phyloP scores from a whole-genome alignment of 108 stramenopile species.

The Asterionellopsis glacialis region DNA sequence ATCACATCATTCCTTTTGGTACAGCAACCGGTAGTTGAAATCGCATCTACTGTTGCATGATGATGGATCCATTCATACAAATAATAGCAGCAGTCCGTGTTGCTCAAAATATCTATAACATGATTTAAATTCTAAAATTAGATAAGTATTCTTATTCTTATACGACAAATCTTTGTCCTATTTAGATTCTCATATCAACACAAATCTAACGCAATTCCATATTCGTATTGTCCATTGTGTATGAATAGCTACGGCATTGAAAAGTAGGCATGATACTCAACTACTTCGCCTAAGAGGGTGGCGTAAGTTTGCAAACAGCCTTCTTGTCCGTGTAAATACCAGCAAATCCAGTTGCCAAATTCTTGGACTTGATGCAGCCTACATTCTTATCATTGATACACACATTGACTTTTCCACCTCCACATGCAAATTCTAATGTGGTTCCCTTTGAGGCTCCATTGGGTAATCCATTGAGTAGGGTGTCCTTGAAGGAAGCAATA shows the following conservation, averaged over 20 bases:
- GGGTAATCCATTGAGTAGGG: slow-evolving; percentile 26
- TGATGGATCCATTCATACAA: not conserved
- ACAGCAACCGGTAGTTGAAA: not conserved
- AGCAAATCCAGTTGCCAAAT: slow-evolving; percentile 39
- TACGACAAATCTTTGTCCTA: not conserved
- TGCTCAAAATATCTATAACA: slow-evolving; percentile 8
- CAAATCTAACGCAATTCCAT: too few relatives aligned
- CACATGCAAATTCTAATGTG: slow-evolving; percentile 5
- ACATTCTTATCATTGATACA: slow-evolving; percentile 38
- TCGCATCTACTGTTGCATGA: not conserved
- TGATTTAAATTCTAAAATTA: slow-evolving; percentile 28
- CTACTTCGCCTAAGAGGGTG: not conserved
- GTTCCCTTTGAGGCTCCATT: slow-evolving; percentile 42
- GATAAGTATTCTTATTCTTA: not conserved
- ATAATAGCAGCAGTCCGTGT: not conserved
- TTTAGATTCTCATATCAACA: too few relatives aligned
- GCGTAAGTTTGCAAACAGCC: slow-evolving; percentile 1
- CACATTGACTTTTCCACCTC: slow-evolving; percentile 30
- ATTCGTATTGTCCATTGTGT: too few relatives aligned
- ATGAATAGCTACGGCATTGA: too few relatives aligned
- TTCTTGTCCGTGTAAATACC: slow-evolving; percentile 36
- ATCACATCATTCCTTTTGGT: not conserved
- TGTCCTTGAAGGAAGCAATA: slow-evolving; percentile 26
- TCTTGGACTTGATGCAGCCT: slow-evolving; percentile 25
- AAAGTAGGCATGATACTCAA: too few relatives aligned